Percentiles rank a stretch among this genome's conserved stretches.
Conservation (phyloP, 495 filamentous ascomycete genomes). For the Delitschia confertaspora region DNA sequence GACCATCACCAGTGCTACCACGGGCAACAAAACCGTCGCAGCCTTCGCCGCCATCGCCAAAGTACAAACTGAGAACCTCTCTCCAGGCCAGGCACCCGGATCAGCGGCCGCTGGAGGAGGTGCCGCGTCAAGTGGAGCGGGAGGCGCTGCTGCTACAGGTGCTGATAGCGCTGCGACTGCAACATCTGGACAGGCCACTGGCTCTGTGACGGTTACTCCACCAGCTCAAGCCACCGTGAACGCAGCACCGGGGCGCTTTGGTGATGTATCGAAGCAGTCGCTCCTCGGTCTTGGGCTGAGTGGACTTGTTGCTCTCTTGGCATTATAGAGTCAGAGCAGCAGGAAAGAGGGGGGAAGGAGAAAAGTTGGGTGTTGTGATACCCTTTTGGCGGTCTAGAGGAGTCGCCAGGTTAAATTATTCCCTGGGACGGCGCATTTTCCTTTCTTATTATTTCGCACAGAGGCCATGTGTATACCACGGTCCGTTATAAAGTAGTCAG, state of each 20-base stretch:
- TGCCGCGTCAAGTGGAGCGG: not conserved
- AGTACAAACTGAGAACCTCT: slow-evolving; percentile 12
- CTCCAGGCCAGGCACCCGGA: slow-evolving; percentile 13
- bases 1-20: slow-evolving; percentile 7
- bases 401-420: not conserved
- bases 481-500: slow-evolving; percentile 12
- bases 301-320: slow-evolving; percentile 26
- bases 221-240: slow-evolving; percentile 9
- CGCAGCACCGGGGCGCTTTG: slow-evolving; percentile 18
- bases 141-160: not conserved
- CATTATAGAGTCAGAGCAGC: slow-evolving; percentile 9
- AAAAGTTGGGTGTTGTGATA: slow-evolving; percentile 10
- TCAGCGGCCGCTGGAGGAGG: not conserved
- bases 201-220: slow-evolving; percentile 3
- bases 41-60: slow-evolving; percentile 17
- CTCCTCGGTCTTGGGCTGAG: slow-evolving; percentile 20
- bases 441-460: not conserved
- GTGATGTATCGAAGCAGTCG: slow-evolving; percentile 10
- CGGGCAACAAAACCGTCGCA: slow-evolving; percentile 23
- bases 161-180: slow-evolving; percentile 1
- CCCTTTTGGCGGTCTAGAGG: slow-evolving; percentile 9
- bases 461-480: slow-evolving; percentile 10
- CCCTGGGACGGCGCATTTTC: slow-evolving; percentile 12
- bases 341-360: slow-evolving; percentile 1
- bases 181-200: slow-evolving; percentile 1